Base-by-base conservation (phyloP, 108 stramenopile genomes). In the Cyclotella cryptica region DNA sequence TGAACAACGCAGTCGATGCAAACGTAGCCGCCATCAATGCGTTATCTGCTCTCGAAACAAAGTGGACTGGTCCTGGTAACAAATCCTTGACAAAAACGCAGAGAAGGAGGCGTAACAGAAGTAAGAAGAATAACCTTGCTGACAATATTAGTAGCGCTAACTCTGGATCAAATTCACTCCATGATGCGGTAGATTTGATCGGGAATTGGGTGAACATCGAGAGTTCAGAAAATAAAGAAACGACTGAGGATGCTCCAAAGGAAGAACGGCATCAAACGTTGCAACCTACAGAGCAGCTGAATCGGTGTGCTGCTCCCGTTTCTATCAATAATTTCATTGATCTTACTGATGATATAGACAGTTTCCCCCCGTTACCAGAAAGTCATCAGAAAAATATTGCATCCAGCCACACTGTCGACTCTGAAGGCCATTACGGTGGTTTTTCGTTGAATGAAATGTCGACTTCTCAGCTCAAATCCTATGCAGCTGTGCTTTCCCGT, bases 21-120 rank as follows among this genome's bases (percentile, higher is more conserved):
- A 51, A 52, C 22, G 30, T 52, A 27, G 51, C 49, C 9, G 80
- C 80, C 35, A 81, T 81, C 59, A 75, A 65, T 53, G 80, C 80
- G 41, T 47, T 81, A 26, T 75, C 80, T 19, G 68, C 59, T 26
- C 69, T 81, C 49, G 68, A 81, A 47, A 29, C 52, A 24, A 69
- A 60, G 30, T 81, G 80, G 80, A 68, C 46, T 12, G 59, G 43
- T 40, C 67, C 69, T n/a, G 26, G n/a, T 49, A 54, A 62, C 43
- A 64, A 74, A 53, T 29, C 67, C 1, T 30, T 22, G 30, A 51
- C 46, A 42, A 55, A 49, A 40, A 14, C 49, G 42, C 11, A 43
- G 67, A 80, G 47, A 69, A 52, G 28, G 27, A n/a, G 27, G 1
- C 11, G 11, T 15, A 69, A 58, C 39, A 62, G 59, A 57, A 71